phyloP scores from a whole-genome alignment of 306 rosid genomes.

The Erythrophleum fordii region DNA sequence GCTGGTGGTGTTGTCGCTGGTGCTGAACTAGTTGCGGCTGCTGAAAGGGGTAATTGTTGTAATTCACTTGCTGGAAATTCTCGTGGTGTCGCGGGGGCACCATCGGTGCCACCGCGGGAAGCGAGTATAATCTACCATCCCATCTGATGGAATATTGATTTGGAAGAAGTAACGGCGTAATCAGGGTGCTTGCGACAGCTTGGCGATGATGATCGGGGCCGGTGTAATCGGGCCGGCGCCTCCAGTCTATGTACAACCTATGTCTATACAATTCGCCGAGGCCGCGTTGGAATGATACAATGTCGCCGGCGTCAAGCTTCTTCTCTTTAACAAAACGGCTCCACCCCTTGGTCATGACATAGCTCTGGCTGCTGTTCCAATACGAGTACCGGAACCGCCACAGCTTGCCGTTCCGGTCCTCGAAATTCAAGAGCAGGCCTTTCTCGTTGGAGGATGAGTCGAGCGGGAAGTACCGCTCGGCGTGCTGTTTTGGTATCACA shows the following conservation, averaged over 20 bases:
- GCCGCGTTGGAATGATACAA: constrained; percentile 82
- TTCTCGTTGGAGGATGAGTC: constrained; percentile 77
- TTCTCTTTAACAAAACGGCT: constrained; percentile 92
- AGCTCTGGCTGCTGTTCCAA: constrained; percentile 96
- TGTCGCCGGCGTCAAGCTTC: constrained; percentile 83
- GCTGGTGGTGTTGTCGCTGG: constrained; percentile 27
- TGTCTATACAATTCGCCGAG: constrained; percentile 54
- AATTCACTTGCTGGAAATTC: constrained; percentile 1
- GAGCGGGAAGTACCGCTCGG: constrained; percentile 78
- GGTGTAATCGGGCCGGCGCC: constrained; percentile 43
- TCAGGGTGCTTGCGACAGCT: neutral
- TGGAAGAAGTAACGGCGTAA: constrained; percentile 23
- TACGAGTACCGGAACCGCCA: constrained; percentile 89
- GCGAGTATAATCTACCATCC: constrained; percentile 51
- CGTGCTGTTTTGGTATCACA: constrained; percentile 83
- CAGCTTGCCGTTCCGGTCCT: constrained; percentile 66
- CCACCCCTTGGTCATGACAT: constrained; percentile 94
- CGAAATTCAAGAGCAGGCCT: constrained; percentile 74
- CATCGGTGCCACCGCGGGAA: constrained; percentile 26
- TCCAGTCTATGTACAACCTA: constrained; percentile 73
- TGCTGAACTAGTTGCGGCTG: constrained; percentile 29
- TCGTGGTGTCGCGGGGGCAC: constrained; percentile 28
- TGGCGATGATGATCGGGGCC: constrained; percentile 6
- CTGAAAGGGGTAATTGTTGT: constrained; percentile 38
- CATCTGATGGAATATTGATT: constrained; percentile 42